Base-by-base conservation (phyloP, 768 basidiomycete species). In the Amanita rubescens region DNA sequence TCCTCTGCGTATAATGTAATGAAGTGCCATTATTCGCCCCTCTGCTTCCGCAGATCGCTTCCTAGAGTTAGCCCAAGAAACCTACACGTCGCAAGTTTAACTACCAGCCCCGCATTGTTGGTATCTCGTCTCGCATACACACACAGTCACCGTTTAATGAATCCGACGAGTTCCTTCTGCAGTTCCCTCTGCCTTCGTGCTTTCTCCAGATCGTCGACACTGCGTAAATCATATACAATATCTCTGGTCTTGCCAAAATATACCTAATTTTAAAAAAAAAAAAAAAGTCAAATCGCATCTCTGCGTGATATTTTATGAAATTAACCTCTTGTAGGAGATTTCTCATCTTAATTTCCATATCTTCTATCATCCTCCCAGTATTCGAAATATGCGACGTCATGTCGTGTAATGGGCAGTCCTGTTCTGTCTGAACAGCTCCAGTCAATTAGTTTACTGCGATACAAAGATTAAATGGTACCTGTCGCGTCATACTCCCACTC, bases 281-380 rank as follows among this genome's bases (percentile, higher is more conserved):
- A n/a, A 19, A 20, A 3, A n/a, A 46, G 22, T 50, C 32, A 34
- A 49, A 50, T 17, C 4, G 20, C 24, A 12, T 50, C 25, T 24
- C 27, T n/a, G 8, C 20, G n/a, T 17, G 15, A 38, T 43, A 7
- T 19, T n/a, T 41, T 12, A 27, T 19, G 9, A 17, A n/a, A 27
- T 72, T 43, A 55, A 83, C 90, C 75, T 94, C 91, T 69, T 92
- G 89, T 45, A 99, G 75, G 53, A 93, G 73, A 68, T 96, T 96
- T 35, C 96, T 81, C 92, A 98, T 94, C 74, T 98, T 98, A 67
- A 94, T 92, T 71, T 99, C 96, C 91, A 95, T 94, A 58, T 98
- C 96, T 69, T 99, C 96, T 58, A 99, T 85, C 85, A 97, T 87
- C 59, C 79, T 80, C 4, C 96, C 96, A n/a, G 87, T 85, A 68